Percentiles rank a stretch among this genome's conserved stretches.
Conservation (phyloP, 345 rosid species). For the Citrus glauca region DNA sequence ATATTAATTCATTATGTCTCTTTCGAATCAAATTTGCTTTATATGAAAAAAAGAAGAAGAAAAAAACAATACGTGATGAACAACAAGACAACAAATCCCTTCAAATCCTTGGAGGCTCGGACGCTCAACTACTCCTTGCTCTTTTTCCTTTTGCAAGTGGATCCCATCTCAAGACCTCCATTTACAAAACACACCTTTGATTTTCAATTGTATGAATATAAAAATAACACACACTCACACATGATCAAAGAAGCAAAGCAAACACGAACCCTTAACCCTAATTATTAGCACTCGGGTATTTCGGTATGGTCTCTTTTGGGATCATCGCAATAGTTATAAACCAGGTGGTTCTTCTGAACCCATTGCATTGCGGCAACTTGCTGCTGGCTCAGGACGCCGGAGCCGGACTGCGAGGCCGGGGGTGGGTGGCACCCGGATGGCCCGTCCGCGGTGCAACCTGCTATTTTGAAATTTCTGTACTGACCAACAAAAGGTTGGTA, state of each 20-base stretch:
- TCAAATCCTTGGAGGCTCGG: constrained; percentile 31
- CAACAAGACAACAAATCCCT: constrained; percentile 1
- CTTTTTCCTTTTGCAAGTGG: constrained; percentile 24
- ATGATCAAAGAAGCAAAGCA: not conserved
- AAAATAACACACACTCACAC: not conserved
- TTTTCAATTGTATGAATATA: not conserved
- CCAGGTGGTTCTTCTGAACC: constrained; percentile 72
- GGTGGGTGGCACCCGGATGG: constrained; percentile 48
- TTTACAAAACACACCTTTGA: not conserved
- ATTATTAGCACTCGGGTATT: constrained; percentile 71
- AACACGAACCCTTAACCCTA: not conserved
- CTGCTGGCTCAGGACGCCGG: constrained; percentile 47
- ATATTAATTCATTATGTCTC: not conserved
- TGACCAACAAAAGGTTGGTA: constrained; percentile 79
- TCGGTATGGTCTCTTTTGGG: constrained; percentile 67
- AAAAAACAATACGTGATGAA: not conserved
- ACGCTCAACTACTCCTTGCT: constrained; percentile 36
- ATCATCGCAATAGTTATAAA: constrained; percentile 78
- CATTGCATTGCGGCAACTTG: constrained; percentile 65
- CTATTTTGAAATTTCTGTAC: constrained; percentile 58
- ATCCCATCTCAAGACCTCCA: constrained; percentile 43
- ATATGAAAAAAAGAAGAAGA: not conserved
- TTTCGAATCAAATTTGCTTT: not conserved
- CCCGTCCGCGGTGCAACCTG: constrained; percentile 44
- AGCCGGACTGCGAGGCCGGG: constrained; percentile 36